phyloP scores from a whole-genome alignment of 2,329 filamentous ascomycete species.

The Aspergillus sp. region DNA sequence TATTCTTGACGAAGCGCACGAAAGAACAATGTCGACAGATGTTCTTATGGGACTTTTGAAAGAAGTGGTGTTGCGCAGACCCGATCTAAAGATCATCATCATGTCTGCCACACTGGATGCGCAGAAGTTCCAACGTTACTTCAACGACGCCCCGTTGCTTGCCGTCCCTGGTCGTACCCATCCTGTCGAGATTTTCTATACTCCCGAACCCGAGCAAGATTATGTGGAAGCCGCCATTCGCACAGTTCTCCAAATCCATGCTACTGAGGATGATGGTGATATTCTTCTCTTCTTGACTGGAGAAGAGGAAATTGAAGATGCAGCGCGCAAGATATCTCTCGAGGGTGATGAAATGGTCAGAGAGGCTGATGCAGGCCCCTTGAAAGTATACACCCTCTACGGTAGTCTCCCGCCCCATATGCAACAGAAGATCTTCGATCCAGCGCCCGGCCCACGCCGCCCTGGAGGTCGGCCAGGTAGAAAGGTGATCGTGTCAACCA shows the following conservation, averaged over 20 bases:
- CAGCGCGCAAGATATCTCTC: conserved; percentile 83
- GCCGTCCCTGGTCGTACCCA: conserved; percentile 93
- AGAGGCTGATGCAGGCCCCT: conserved; percentile 86
- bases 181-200: conserved; percentile 98
- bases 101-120: conserved; percentile 98
- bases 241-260: conserved; percentile 95
- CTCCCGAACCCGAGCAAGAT: conserved; percentile 90
- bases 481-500: conserved; percentile 92
- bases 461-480: conserved; percentile 82
- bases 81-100: conserved; percentile 96
- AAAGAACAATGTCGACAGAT: conserved; percentile 94
- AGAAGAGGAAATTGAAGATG: conserved; percentile 98
- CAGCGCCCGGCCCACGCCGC: conserved; percentile 71
- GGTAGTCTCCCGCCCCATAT: conserved; percentile 88
- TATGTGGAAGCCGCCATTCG: conserved; percentile 94
- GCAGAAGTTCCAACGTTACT: conserved; percentile 97
- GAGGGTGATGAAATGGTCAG: conserved; percentile 89
- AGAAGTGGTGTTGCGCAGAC: conserved; percentile 75
- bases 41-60: conserved; percentile 96
- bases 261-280: conserved; percentile 87
- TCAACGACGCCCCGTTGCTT: conserved; percentile 88
- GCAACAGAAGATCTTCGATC: conserved; percentile 94
- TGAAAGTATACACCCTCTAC: conserved; percentile 91
- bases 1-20: conserved; percentile 97
- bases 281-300: conserved; percentile 93